Base-by-base conservation (phyloP, 1,139 yeast species). In the Lodderomyces theae region DNA sequence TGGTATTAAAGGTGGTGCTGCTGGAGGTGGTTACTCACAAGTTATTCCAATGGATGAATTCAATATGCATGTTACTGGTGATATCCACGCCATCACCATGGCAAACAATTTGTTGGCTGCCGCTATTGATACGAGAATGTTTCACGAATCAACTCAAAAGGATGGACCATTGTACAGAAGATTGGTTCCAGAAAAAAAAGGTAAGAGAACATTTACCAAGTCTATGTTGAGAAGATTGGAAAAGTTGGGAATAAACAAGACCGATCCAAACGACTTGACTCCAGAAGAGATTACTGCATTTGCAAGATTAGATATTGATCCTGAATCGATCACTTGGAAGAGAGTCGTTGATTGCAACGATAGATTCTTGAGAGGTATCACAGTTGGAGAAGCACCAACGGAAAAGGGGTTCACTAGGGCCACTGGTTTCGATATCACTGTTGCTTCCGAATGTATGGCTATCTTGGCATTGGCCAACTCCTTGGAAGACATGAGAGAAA, bases 31-130 rank as follows among this genome's bases (percentile, higher is more conserved):
- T 46, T 92, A 90, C 68, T 85, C 97, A 8, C 97, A 92, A 70
- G 97, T 92, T 39, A 89, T 92, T 58, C 98, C 98, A 49, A 92
- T 92, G 98, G 98, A 92, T 64, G 98, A 92, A 67, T 92, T 92
- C 75, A 92, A 92, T 73, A 81, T 92, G 86, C 98, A 92, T 63
- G 81, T 92, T 52, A 92, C 98, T 39, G 98, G 98, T 64, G 98
- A 92, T 64, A 90, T 92, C 53, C 98, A 92, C 64, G 98, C 98
- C 42, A 88, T 92, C 51, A 80, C 95, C 41, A 90, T 90, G 74
- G 97, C 98, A 40, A 90, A 89, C 64, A 92, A 92, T 66, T 72
- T 92, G 60, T 75, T 92, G 52, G 97, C 97, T 46, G 98, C 98
- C 43, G 98, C 98, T 29, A 85, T 92, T 53, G 98, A 92, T 66